phyloP scores from a whole-genome alignment of 495 filamentous ascomycete genomes.

The Aspergillus hancockii region DNA sequence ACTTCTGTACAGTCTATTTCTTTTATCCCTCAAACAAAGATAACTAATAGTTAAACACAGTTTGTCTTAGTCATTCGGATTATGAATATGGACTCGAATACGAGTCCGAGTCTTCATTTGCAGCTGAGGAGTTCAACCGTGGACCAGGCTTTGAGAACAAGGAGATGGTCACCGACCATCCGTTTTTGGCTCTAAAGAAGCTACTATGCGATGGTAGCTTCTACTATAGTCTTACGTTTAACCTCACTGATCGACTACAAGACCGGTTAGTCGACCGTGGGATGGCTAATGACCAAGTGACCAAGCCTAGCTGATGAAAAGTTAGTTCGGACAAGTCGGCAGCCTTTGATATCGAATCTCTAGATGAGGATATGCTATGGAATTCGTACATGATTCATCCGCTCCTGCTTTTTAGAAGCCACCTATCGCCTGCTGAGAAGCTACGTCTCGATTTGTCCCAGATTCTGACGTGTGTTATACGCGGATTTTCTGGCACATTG shows the following conservation, averaged over 20 bases:
- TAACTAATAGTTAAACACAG: conserved; percentile 37
- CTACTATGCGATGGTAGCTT: conserved; percentile 93
- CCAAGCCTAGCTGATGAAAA: conserved; percentile 49
- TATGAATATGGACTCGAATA: conserved; percentile 74
- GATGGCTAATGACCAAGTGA: conserved; percentile 2
- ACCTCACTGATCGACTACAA: conserved; percentile 90
- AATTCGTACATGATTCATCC: conserved; percentile 98
- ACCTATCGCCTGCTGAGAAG: conserved; percentile 71
- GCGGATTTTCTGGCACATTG: conserved; percentile 85
- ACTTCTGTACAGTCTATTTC: conserved; percentile 64
- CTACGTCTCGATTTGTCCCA: conserved; percentile 76
- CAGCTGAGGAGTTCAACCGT: conserved; percentile 53
- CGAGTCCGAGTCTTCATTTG: conserved; percentile 55
- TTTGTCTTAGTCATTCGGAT: conserved; percentile 81
- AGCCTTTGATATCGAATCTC: conserved; percentile 75
- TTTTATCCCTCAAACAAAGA: neutral
- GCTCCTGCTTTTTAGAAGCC: conserved; percentile 81
- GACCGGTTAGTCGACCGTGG: conserved; percentile 63
- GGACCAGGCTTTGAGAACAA: conserved; percentile 59
- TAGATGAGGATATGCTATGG: conserved; percentile 92
- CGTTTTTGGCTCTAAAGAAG: conserved; percentile 86
- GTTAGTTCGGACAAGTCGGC: conserved; percentile 47
- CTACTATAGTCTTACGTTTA: conserved; percentile 96
- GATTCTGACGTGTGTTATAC: conserved; percentile 89
- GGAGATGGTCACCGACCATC: conserved; percentile 76